Percentiles rank a stretch among this genome's conserved stretches.
These are phyloP conservation scores for Dichotomopilus funicola DNA, from an alignment of 2,329 filamentous ascomycete genomes.

Conservation along the genomic window DNA sequence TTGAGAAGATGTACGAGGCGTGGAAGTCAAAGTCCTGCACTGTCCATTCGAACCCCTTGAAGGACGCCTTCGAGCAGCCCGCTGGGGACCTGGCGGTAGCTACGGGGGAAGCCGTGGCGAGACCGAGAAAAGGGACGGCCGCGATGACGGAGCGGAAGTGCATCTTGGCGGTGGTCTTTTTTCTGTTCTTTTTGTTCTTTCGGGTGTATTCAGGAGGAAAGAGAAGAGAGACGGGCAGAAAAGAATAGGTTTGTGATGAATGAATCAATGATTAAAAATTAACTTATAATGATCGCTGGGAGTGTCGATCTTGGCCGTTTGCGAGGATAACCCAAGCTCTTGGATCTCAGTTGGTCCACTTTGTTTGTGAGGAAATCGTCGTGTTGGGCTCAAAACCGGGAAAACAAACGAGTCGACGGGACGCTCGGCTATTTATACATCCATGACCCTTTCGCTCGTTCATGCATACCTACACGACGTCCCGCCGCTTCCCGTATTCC, in stretches of 20 bases:
- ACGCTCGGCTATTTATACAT: background rate
- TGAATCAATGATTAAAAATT: background rate
- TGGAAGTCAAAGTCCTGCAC: slow-evolving; percentile 42
- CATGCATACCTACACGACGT: too few species aligned
- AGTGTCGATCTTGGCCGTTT: slow-evolving; percentile 8
- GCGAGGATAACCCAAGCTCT: background rate
- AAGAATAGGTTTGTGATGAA: too few species aligned
- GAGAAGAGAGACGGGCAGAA: background rate
- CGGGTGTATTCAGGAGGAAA: background rate
- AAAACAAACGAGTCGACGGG: background rate
- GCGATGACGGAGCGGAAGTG: slow-evolving; percentile 1
- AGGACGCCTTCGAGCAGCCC: slow-evolving; percentile 31
- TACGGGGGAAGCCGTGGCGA: slow-evolving; percentile 1
- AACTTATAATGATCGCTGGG: background rate
- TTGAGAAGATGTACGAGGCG: slow-evolving; percentile 43
- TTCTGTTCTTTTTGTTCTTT: background rate
- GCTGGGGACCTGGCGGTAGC: slow-evolving; percentile 10
- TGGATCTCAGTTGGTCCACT: background rate
- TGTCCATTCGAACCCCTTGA: slow-evolving; percentile 34
- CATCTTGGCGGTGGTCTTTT: slow-evolving; percentile 4
- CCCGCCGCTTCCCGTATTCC: too few species aligned
- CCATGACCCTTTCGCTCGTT: too few species aligned
- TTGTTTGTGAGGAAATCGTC: background rate
- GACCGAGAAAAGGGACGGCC: slow-evolving; percentile 6
- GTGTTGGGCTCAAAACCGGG: background rate